phyloP scores from a whole-genome alignment of 108 stramenopile species.

The Cyclotella kingstonii region DNA sequence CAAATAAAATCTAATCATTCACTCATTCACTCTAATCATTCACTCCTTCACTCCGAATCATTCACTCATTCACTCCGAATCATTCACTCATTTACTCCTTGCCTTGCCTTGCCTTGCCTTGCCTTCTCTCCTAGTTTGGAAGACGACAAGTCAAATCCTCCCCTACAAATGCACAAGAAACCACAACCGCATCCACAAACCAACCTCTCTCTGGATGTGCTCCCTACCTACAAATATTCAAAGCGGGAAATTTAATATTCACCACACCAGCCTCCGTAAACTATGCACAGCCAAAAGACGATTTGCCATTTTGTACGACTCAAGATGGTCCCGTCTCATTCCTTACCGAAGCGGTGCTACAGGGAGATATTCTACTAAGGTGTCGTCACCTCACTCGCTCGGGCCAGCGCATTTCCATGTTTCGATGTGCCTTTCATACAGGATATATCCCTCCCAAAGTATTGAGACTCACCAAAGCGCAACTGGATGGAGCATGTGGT shows the following conservation, averaged over 20 bases:
- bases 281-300: slow-evolving; percentile 58
- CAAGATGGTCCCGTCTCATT: slow-evolving; percentile 69
- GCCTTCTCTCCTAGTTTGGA: slow-evolving; percentile 36
- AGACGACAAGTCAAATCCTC: slow-evolving; percentile 20
- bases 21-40: no score
- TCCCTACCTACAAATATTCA: slow-evolving; percentile 95
- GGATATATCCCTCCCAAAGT: slow-evolving; percentile 93
- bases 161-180: neutral
- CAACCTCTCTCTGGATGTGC: slow-evolving; percentile 77
- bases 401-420: slow-evolving; percentile 90
- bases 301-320: slow-evolving; percentile 62
- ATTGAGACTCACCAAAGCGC: slow-evolving; percentile 85
- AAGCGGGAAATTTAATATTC: slow-evolving; percentile 82
- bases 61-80: no score
- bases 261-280: slow-evolving; percentile 76
- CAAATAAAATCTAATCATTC: neutral
- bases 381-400: slow-evolving; percentile 83
- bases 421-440: slow-evolving; percentile 96
- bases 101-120: no score
- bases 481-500: slow-evolving; percentile 92
- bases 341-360: slow-evolving; percentile 70
- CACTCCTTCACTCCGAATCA: no score
- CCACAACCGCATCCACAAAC: neutral
- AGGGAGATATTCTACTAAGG: slow-evolving; percentile 90
- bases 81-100: no score